A percentile compares a stretch with the other conserved stretches of the same genome.
Conservation (phyloP, 805 yeast genomes). For the Schizosaccharomyces pombe region DNA sequence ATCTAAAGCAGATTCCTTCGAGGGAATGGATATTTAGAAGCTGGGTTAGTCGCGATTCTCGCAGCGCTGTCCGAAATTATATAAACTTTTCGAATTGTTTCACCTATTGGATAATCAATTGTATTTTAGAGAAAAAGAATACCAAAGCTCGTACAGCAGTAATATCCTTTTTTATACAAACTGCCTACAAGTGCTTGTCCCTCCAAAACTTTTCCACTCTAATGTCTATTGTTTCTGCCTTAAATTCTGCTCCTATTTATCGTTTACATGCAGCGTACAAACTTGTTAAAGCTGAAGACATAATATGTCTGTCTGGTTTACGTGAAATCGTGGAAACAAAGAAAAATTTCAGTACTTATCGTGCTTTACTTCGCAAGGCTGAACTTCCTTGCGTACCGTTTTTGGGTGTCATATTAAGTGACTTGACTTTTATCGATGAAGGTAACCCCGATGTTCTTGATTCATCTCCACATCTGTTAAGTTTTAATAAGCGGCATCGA, state of each 20-base stretch:
- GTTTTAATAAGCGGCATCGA: conserved; percentile 54
- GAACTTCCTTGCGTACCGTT: conserved; percentile 76
- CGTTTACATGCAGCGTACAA: conserved; percentile 72
- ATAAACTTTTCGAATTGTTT: conserved; percentile 13
- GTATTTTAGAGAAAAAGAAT: conserved; percentile 44
- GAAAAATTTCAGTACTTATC: conserved; percentile 68
- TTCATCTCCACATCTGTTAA: conserved; percentile 24
- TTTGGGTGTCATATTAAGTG: conserved; percentile 74
- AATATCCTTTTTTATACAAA: conserved; percentile 48
- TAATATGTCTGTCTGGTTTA: neutral
- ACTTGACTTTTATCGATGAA: conserved; percentile 65
- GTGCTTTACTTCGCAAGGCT: conserved; percentile 52
- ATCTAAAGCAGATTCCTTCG: conserved; percentile 42
- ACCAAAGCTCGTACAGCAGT: conserved; percentile 41
- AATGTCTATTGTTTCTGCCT: conserved; percentile 79
- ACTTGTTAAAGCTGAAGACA: conserved; percentile 25
- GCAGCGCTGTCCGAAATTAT: conserved; percentile 10
- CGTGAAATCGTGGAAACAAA: conserved; percentile 21
- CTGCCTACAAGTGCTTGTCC: conserved; percentile 37
- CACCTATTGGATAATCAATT: conserved; percentile 60
- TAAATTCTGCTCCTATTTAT: conserved; percentile 68
- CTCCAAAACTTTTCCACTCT: conserved; percentile 70
- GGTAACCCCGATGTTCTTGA: conserved; percentile 49
- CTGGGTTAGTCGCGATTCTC: conserved; percentile 6
- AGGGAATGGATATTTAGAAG: conserved; percentile 26